Evolutionary conservation across 2,329 filamentous ascomycete genomes (phyloP), one percentile per base, ranked within the genome.

Genomic region (Pyricularia sp.): DNA sequence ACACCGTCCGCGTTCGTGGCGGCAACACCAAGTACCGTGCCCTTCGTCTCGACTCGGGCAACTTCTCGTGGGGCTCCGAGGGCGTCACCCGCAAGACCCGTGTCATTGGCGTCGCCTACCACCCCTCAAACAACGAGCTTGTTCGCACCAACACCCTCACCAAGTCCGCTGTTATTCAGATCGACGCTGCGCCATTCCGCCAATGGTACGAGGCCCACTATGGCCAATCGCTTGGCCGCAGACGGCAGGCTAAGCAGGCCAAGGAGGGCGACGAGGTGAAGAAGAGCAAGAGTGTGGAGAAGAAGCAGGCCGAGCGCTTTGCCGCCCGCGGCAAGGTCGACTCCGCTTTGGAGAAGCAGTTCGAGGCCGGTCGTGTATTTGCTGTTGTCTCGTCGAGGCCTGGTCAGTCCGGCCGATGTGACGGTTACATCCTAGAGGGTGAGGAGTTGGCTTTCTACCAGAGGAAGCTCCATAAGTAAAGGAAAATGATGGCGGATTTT

Each of bases 191-290:
- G 73, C 95, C 95, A 76, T 99, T 99, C 92, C 89, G 95, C 83
- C 94, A 98, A 87, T 99, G 95, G 95, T 99, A 97, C 86, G 95
- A 99, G 90, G 93, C 95, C 77, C 95, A 99, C 91, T 99, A 99
- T 89, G 95, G 95, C 81, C 88, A 92, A 84, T 78, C 86, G 78
- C 81, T 99, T 73, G 95, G 95, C 82, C 92, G 94, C 78, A 91
- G 91, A 85, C 92, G 94, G 85, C 87, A 90, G 82, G 94, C 96
- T 84, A 84, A 83, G 78, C 82, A 85, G 78, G 85, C 85, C 77
- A 87, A 88, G 81, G 81, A 85, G 73, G 80, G 76, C 66, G 85
- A 93, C 84, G 88, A 90, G 77, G 82, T 81, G 76, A 96, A 97
- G 92, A 97, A 97, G 92, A 93, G 90, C 88, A 96, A 96, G 86